Base-by-base conservation (phyloP, 768 basidiomycete species). In the Amanita inopinata region DNA sequence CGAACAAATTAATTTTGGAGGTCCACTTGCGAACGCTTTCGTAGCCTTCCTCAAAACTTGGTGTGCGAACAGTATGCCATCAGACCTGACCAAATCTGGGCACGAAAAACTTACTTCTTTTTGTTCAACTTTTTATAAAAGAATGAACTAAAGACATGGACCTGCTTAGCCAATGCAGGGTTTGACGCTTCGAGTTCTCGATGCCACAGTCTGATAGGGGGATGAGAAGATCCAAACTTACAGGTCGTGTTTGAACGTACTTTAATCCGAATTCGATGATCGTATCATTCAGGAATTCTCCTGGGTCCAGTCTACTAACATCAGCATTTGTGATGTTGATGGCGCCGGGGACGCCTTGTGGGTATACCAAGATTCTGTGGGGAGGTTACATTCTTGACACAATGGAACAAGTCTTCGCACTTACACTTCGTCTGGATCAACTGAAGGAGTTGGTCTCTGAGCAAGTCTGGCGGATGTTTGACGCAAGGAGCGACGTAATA, bases 101-200 rank as follows among this genome's bases (percentile, higher is more conserved):
- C n/a, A 31, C 28, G 7, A 22, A 38, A 25, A 18, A 56, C 67
- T 28, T 56, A 80, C 79, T 69, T 74, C 56, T 76, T 83, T 40
- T 73, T 72, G 45, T 81, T 82, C 19, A 99, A 63, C 60, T 96
- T 94, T 67, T 93, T 89, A 68, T 93, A 98, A 62, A 99, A 98
- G 64, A 97, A 99, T 0, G 93, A 93, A 59, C 83, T 98, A 67
- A 98, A 98, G 3, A 98, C 74, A 53, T 97, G 83, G 1, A 93
- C 70, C 51, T 86, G 73, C 2, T 79, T 72, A 1, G 78, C 85
- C 3, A 87, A 61, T 11, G 69, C 69, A 2, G 82, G 80, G 47
- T 82, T 56, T 25, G 54, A 61, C 27, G 58, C 62, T 48, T 76
- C 72, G 18, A 87, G 59, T 5, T 73, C 69, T 38, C 65, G 70